Percentiles rank a stretch among this genome's conserved stretches.
Conservation (phyloP, 2,329 filamentous ascomycete species). For the Xylariaceae sp. region DNA sequence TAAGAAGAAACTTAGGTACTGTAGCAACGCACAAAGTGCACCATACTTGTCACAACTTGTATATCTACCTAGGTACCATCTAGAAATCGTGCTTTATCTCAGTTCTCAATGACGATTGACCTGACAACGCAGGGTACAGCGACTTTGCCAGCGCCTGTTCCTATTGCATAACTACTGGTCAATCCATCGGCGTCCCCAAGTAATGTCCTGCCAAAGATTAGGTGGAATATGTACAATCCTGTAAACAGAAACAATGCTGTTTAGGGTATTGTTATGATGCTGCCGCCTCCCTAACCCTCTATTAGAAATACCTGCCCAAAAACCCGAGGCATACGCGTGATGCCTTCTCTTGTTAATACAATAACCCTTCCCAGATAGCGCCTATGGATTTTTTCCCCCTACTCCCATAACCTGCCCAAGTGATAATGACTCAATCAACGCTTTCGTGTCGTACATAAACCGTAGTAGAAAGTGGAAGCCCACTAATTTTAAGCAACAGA, state of each 20-base stretch:
- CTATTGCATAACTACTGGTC: not conserved
- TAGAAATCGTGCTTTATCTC: not conserved
- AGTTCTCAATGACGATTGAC: not conserved
- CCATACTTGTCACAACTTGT: not conserved
- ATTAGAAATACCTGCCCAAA: conserved; percentile 24
- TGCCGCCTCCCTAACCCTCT: conserved; percentile 17
- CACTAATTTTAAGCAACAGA: conserved; percentile 30
- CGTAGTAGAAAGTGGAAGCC: conserved; percentile 15
- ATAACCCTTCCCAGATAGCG: conserved; percentile 32
- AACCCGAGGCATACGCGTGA: conserved; percentile 22
- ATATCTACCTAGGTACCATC: conserved; percentile 1
- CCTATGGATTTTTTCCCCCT: conserved; percentile 34
- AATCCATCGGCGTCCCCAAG: conserved; percentile 1
- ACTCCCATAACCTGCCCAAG: conserved; percentile 23
- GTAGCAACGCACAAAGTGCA: not conserved
- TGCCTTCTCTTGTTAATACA: conserved; percentile 28
- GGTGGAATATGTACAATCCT: conserved; percentile 37
- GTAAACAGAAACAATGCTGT: conserved; percentile 36
- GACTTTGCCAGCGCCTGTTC: conserved; percentile 8
- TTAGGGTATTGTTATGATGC: conserved; percentile 39
- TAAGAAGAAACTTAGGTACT: conserved; percentile 3
- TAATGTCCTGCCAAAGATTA: conserved; percentile 20
- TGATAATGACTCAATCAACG: conserved; percentile 33
- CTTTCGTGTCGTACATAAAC: conserved; percentile 34
- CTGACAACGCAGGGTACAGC: not conserved